Base-by-base conservation (phyloP, 2,329 filamentous ascomycete species). In the Endothia cerciana region DNA sequence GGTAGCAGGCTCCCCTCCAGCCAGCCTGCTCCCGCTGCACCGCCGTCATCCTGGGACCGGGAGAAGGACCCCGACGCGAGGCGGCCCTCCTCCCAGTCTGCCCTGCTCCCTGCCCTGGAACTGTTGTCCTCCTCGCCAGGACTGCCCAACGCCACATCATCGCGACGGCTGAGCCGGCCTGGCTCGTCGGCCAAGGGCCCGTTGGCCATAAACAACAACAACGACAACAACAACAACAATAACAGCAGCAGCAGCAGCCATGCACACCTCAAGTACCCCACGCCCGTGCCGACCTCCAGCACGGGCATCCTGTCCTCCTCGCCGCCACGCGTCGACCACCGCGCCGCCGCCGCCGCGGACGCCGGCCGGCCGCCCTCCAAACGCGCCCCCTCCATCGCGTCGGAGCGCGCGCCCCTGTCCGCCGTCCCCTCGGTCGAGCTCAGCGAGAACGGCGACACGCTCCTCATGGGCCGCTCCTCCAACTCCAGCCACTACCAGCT, bases 401-500 rank as follows among this genome's bases (percentile, higher is more conserved):
- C 91, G 3, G 93, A 97, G 73, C 91, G 95, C 73, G 88, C 88
- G 72, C 95, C 95, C 49, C 85, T 99, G 61, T 90, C 90, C 62
- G 87, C 91, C 60, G 89, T 99, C 60, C 93, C 93, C n/a, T 88
- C 89, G 28, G 83, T 98, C 69, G 87, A 92, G 75, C 86, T 98
- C 22, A 89, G 89, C 72, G 90, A 89, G 71, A 92, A 91, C 78
- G 94, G 94, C 69, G 92, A 97, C 72, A 82, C 88, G 17, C 80
- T 97, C 41, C 85, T 91, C 68, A 95, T 99, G 90, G 95, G 95
- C 69, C 88, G 95, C 70, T 97, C 94, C 6, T 97, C 92, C 80
- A 94, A 93, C 78, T 97, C 94, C 17, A 97, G 93, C n/a, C 89
- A 97, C 75, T 95, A 94, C 77, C 94, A 97, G 79, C 85, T 99